Percentiles rank a stretch among this genome's conserved stretches.
phyloP scores from a whole-genome alignment of 129 eudicot species.

The Arctium minus region DNA sequence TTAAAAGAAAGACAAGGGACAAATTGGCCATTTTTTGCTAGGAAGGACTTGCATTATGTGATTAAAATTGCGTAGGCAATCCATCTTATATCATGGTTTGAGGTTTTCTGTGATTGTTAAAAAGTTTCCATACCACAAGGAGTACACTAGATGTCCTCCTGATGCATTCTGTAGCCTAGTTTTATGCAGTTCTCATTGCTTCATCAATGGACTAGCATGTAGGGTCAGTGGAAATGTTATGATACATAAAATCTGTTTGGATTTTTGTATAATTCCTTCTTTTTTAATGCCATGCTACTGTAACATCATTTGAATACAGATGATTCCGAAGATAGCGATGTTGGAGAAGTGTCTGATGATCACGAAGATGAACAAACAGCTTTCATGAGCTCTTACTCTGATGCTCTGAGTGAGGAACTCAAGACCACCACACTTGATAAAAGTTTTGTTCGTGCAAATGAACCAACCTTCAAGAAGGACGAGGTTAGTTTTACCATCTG shows the following conservation, averaged over 20 bases:
- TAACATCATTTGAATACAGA: slow-evolving; percentile 40
- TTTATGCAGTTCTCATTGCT: background rate
- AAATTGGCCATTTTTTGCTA: no score
- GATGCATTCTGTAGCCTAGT: background rate
- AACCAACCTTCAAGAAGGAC: slow-evolving; percentile 40
- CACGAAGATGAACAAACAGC: slow-evolving; percentile 41
- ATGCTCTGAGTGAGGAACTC: slow-evolving; percentile 65
- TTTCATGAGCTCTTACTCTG: slow-evolving; percentile 76
- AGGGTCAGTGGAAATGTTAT: background rate
- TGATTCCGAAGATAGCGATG: slow-evolving; percentile 59
- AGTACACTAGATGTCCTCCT: no score
- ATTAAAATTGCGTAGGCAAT: no score
- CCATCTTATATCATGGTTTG: no score
- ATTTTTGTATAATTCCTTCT: background rate
- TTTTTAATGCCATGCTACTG: background rate
- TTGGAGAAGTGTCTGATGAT: slow-evolving; percentile 33
- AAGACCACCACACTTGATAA: slow-evolving; percentile 62
- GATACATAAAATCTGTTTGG: background rate
- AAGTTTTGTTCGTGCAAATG: slow-evolving; percentile 77
- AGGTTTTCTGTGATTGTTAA: no score
- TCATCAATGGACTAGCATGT: background rate
- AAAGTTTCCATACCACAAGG: no score
- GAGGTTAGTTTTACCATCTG: slow-evolving; percentile 46
- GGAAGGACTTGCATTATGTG: no score
- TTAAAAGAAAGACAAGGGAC: no score